A percentile compares a stretch with the other conserved stretches of the same genome.
phyloP scores from a whole-genome alignment of 2,329 filamentous ascomycete genomes.

The Microsporum audouinii region DNA sequence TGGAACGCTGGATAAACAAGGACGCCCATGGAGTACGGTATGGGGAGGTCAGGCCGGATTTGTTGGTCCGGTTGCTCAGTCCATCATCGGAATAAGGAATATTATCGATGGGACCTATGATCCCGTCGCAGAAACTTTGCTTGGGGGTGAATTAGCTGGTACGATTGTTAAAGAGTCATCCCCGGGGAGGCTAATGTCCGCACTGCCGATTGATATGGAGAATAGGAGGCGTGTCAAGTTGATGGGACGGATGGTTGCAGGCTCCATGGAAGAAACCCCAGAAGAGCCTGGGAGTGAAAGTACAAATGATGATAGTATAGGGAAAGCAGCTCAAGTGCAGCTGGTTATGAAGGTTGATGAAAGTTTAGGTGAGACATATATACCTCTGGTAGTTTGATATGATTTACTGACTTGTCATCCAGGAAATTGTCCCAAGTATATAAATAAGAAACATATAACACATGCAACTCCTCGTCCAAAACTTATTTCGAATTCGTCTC shows the following conservation, averaged over 20 bases:
- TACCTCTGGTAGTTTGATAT: background rate
- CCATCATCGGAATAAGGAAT: conserved; percentile 53
- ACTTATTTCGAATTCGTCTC: conserved; percentile 37
- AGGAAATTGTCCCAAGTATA: conserved; percentile 78
- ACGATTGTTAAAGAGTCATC: conserved; percentile 34
- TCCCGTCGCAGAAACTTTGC: conserved; percentile 56
- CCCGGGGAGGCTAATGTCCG: conserved; percentile 45
- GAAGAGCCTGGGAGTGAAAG: conserved; percentile 18
- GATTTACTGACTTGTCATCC: conserved; percentile 8
- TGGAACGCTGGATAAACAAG: conserved; percentile 55
- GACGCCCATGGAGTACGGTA: conserved; percentile 63
- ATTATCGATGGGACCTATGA: conserved; percentile 52
- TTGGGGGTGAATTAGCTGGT: conserved; percentile 38
- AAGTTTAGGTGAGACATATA: conserved; percentile 43
- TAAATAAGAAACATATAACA: conserved; percentile 59
- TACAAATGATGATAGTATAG: conserved; percentile 13
- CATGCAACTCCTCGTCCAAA: conserved; percentile 44
- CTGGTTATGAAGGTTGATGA: conserved; percentile 59
- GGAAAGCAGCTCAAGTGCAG: conserved; percentile 33
- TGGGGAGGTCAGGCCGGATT: conserved; percentile 67
- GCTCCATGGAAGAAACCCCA: conserved; percentile 35
- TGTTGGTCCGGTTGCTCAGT: conserved; percentile 48
- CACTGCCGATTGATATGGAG: conserved; percentile 52
- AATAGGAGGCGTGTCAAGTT: conserved; percentile 63
- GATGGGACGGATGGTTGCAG: conserved; percentile 57